Conservation (phyloP, 139 green algal species). For the Trebouxia sp. region DNA sequence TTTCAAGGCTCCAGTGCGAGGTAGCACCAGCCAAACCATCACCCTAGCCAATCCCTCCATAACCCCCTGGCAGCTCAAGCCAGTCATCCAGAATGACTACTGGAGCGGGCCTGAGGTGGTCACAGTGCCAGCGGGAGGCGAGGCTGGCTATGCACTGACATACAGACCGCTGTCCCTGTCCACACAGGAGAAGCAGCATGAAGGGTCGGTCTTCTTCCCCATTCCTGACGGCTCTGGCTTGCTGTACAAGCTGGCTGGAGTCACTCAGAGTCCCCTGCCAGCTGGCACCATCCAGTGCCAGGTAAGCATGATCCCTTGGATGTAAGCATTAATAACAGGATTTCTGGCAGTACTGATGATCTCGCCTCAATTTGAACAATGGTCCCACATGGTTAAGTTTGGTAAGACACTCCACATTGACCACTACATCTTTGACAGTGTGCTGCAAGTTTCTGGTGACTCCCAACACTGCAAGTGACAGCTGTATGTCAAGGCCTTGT, state of each 20-base stretch:
- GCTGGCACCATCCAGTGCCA: conserved; percentile 49
- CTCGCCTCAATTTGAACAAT: no score
- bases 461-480: not conserved
- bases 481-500: no score
- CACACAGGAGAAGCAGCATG: conserved; percentile 52
- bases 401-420: no score
- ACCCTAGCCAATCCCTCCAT: conserved; percentile 61
- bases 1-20: conserved; percentile 64
- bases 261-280: conserved; percentile 50
- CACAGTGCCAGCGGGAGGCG: conserved; percentile 46
- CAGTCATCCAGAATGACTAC: conserved; percentile 67
- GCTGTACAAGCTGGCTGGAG: conserved; percentile 64
- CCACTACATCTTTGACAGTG: no score
- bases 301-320: no score
- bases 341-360: no score
- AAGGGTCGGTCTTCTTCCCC: conserved; percentile 80
- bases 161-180: conserved; percentile 76
- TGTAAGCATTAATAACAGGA: no score
- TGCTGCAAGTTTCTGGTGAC: not conserved
- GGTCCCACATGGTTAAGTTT: no score
- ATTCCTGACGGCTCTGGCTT: conserved; percentile 76
- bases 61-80: conserved; percentile 64
- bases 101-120: conserved; percentile 73
- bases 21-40: conserved; percentile 46
- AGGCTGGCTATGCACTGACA: conserved; percentile 64